Conservation (phyloP, 2,329 filamentous ascomycete genomes). For the Neurospora sp. region DNA sequence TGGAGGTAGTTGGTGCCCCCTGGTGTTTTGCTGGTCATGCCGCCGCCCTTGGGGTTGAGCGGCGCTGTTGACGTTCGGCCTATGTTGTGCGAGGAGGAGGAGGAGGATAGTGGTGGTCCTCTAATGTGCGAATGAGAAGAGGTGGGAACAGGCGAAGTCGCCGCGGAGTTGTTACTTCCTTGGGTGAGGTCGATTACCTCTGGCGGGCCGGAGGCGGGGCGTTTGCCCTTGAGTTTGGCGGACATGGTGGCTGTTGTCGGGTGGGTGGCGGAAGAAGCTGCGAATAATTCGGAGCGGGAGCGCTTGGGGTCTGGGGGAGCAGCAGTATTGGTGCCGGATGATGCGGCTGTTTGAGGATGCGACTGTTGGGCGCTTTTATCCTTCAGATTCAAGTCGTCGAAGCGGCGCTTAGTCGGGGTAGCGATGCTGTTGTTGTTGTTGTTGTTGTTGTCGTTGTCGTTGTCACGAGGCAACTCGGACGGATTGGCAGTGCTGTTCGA, state of each 20-base stretch:
- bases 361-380: background rate
- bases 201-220: constrained; percentile 15
- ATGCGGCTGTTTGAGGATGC: background rate
- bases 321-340: constrained; percentile 4
- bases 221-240: constrained; percentile 25
- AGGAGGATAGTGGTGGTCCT: background rate
- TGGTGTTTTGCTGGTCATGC: constrained; percentile 2
- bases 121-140: background rate
- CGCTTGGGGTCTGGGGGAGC: constrained; percentile 18
- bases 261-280: constrained; percentile 5
- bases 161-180: constrained; percentile 10
- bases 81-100: too few relatives aligned
- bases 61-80: background rate
- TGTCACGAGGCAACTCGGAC: background rate
- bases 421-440: background rate
- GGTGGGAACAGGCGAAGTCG: background rate
- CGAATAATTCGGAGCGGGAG: constrained; percentile 15
- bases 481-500: background rate
- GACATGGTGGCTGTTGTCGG: constrained; percentile 16
- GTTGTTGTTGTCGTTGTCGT: background rate
- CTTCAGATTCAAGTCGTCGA: background rate
- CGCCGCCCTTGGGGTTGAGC: background rate
- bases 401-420: background rate
- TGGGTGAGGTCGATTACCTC: constrained; percentile 35
- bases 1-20: constrained; percentile 43